These are phyloP conservation scores for Suillus luteus DNA, from an alignment of 768 basidiomycete species.

Conservation along the genomic window DNA sequence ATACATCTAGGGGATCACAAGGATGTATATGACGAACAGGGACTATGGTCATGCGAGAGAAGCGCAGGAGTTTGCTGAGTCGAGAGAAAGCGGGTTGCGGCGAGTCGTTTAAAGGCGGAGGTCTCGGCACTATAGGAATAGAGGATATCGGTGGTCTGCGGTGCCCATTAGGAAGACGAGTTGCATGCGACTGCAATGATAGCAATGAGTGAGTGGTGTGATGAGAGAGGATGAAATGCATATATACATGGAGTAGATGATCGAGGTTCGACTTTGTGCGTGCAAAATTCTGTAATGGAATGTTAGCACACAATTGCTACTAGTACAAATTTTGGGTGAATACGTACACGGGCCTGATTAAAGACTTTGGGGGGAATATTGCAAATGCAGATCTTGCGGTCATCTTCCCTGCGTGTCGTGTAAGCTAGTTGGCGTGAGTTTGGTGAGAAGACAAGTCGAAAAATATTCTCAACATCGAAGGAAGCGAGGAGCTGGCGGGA, in stretches of 20 bases:
- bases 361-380: neutral
- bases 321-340: neutral
- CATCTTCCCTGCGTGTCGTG: too few relatives aligned
- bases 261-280: neutral
- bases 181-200: neutral
- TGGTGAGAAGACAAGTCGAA: too few relatives aligned
- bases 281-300: neutral
- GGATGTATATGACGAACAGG: too few relatives aligned
- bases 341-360: neutral
- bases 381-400: neutral
- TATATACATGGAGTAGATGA: neutral
- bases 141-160: neutral
- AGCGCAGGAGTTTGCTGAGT: too few relatives aligned
- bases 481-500: neutral
- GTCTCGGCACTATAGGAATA: neutral
- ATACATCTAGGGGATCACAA: too few relatives aligned
- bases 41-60: too few relatives aligned
- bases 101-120: neutral
- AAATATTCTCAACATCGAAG: constrained; percentile 5
- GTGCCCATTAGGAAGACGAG: neutral
- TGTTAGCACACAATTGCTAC: neutral
- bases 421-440: too few relatives aligned
- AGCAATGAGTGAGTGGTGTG: neutral
- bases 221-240: neutral
- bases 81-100: too few relatives aligned